Evolutionary conservation across 2,329 filamentous ascomycete genomes (phyloP), one percentile per base, ranked within the genome.

Genomic region (Aaosphaeria pasadenensis): DNA sequence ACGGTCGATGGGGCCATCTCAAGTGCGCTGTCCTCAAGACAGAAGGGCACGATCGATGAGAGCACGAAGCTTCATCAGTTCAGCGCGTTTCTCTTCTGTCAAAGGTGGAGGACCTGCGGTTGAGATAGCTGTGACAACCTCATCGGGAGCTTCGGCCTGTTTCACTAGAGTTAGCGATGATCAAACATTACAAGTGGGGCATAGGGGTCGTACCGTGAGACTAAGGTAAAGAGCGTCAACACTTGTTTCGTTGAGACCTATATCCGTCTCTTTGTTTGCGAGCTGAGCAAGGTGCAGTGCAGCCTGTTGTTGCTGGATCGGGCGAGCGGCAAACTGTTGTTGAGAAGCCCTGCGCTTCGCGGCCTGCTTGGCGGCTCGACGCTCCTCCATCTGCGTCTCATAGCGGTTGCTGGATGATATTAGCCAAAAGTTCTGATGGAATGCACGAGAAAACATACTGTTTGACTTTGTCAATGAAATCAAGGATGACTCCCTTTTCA

Each of bases 391-490:
- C 39, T 24, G 42, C 33, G 7, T n/a, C 36, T 24, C 17, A 24
- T 24, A 24, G 17, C 17, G 17, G 17, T 24, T 24, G 17, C 17
- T 24, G 17, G 17, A 24, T 24, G 17, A 24, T 24, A 24, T 24
- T 24, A 24, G 17, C 17, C 17, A 24, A 24, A 24, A 24, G 17
- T 24, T 24, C 17, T 24, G 13, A 13, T 9, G 13, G 4, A 36
- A 13, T 36, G 33, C 9, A 36, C 33, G 31, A 33, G 38, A 30
- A 24, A 39, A 60, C 63, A 48, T 62, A 70, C 68, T 55, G 54
- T 64, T 82, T 83, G 55, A 83, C 74, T 53, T 78, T 79, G 62
- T 77, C 74, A 50, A 95, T 83, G 66, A 96, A 78, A 57, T 78
- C 75, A 42, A 76, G 69, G 51, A 76, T 74, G 66, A 78, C 67